Base-by-base conservation (phyloP, 2,329 filamentous ascomycete genomes). In the Alternaria hordeiaustralica region DNA sequence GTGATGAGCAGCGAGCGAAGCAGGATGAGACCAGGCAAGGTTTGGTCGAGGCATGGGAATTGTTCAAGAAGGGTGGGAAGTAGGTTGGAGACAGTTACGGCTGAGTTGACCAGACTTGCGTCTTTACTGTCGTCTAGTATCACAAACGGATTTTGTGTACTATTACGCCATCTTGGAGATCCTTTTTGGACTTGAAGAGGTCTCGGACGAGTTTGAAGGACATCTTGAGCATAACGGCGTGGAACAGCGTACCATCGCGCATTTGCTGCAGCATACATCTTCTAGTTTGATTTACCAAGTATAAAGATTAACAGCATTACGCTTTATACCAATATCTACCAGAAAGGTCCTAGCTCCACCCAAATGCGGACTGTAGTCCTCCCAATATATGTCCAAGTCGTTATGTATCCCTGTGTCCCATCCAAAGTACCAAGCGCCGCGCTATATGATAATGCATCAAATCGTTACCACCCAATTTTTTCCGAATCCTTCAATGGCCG, bases 1-100 rank as follows among this genome's bases (percentile, higher is more conserved):
- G 20, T 11, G 41, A 9, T 8, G 44, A 6, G 18, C 60, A 66
- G 23, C 54, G 50, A 9, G 18, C 20, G 7, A 65, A 68, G 43
- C 58, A 60, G 6, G 53, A 56, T 0, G 68, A 70, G 49, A 55
- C 69, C 13, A 64, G 50, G 23, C 43, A 50, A 15, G 65, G 59
- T 3, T 45, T 71, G 9, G 47, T 55, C 7, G 63, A 73, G 55
- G 56, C 63, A 1, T 72, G 63, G 60, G 69, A 68, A 21, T 28
- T 66, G 4, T 68, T 71, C 57, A 71, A 69, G 59, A 69, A 64
- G 18, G 58, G 58, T 20, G 53, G 46, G 5, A 33, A 58, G 21
- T 58, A 53, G 28, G 13, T 8, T n/a, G 5, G 4, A 23, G 25
- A 7, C n/a, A 33, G 15, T 26, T 7, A 28, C 25, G 20, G 5